Evolutionary conservation across 2,329 filamentous ascomycete species (phyloP).

Genomic region (Dichotomopilus funicola): DNA sequence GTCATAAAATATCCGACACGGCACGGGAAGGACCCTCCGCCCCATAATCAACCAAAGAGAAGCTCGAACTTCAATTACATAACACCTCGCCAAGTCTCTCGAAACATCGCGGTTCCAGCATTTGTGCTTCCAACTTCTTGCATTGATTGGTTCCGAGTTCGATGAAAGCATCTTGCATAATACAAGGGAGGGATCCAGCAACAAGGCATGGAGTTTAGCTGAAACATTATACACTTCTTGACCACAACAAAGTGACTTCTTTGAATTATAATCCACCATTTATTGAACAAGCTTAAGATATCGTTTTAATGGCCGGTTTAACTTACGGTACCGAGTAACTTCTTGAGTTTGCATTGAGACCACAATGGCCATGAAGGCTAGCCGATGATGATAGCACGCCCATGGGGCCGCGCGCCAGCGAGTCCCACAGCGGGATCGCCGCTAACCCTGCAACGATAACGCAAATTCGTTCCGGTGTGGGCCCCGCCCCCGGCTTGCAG

Average conservation of each 20-base stretch:
- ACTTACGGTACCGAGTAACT: too few species aligned
- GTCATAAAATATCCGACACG: conserved; percentile 14
- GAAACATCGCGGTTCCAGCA: conserved; percentile 1
- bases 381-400: conserved; percentile 7
- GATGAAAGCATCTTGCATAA: conserved; percentile 6
- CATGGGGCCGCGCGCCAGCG: not conserved
- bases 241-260: not conserved
- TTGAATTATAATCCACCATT: not conserved
- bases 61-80: not conserved
- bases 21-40: conserved; percentile 14
- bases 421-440: conserved; percentile 12
- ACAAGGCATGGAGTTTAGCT: not conserved
- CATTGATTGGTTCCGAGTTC: conserved; percentile 15
- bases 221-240: not conserved
- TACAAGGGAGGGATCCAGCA: not conserved
- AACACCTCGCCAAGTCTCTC: not conserved
- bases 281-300: too few species aligned
- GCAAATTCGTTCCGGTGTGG: not conserved
- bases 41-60: not conserved
- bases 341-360: too few species aligned
- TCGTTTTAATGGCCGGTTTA: too few species aligned
- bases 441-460: not conserved
- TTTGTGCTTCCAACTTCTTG: too few species aligned
- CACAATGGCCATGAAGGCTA: too few species aligned
- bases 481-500: not conserved